phyloP scores from a whole-genome alignment of 192 early-diverging fungal species.

The Coemansia sp. region DNA sequence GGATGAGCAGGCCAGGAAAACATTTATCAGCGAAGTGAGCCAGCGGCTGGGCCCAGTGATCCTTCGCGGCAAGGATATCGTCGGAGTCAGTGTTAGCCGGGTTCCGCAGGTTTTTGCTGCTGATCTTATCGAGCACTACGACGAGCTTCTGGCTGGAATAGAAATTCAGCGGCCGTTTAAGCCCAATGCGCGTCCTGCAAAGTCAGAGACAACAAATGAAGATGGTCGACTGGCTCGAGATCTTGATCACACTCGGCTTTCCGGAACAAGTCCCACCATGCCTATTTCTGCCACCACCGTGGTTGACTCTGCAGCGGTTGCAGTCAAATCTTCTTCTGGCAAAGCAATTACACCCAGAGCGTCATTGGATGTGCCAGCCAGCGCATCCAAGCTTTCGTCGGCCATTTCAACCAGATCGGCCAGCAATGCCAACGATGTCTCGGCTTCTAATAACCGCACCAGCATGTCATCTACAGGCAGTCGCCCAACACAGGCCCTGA shows the following conservation, averaged over 20 bases:
- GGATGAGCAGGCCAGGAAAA: constrained; percentile 5
- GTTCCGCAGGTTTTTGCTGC: constrained; percentile 39
- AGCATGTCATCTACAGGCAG: constrained; percentile 1
- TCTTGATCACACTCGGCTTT: neutral
- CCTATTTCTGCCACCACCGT: neutral
- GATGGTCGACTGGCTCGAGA: neutral
- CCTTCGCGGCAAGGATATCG: constrained; percentile 46
- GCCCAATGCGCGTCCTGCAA: constrained; percentile 27
- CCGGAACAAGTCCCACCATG: neutral
- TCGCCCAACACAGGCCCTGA: neutral
- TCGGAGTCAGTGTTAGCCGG: constrained; percentile 36
- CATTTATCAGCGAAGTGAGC: constrained; percentile 35
- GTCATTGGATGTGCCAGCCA: constrained; percentile 5
- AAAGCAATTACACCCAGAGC: neutral
- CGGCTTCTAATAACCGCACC: neutral
- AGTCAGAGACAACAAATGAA: constrained; percentile 4
- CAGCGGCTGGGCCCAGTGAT: constrained; percentile 49
- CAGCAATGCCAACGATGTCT: neutral
- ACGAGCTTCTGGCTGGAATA: constrained; percentile 31
- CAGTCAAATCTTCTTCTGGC: neutral
- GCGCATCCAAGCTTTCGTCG: constrained; percentile 2
- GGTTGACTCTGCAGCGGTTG: constrained; percentile 7
- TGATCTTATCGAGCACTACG: constrained; percentile 49
- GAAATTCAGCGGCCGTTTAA: constrained; percentile 28
- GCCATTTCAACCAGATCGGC: neutral